Conservation (phyloP, 2,329 filamentous ascomycete genomes). For the Aspergillus melleus region DNA sequence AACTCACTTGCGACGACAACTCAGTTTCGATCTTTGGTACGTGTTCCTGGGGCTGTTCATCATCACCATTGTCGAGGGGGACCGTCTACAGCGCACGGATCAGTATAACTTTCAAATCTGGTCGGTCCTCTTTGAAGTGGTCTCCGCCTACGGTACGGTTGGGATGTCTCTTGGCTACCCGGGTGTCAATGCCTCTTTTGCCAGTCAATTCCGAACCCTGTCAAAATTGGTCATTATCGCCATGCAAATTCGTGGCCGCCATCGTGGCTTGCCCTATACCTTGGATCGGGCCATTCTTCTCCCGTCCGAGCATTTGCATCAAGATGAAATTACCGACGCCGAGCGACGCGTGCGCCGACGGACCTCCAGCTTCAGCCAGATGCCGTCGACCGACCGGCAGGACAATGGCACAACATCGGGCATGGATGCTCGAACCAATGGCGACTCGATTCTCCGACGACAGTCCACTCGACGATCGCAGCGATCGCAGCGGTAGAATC, state of each 20-base stretch:
- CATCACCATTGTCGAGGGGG: constrained; percentile 83
- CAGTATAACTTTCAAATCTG: constrained; percentile 66
- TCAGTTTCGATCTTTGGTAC: constrained; percentile 98
- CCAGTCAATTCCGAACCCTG: constrained; percentile 73
- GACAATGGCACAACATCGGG: background rate
- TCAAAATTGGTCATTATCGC: constrained; percentile 66
- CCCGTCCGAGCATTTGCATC: constrained; percentile 63
- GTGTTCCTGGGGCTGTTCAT: constrained; percentile 93
- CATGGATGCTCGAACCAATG: constrained; percentile 12
- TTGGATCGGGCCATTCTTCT: constrained; percentile 69
- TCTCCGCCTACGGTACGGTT: constrained; percentile 92
- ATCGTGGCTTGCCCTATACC: constrained; percentile 66
- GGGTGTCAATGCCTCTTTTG: constrained; percentile 74
- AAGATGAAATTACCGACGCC: constrained; percentile 58
- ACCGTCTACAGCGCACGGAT: constrained; percentile 62
- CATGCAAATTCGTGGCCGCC: constrained; percentile 66
- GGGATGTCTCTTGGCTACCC: constrained; percentile 85
- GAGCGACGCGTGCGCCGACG: constrained; percentile 45
- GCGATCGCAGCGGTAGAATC: constrained; percentile 17
- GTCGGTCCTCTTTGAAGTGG: constrained; percentile 74
- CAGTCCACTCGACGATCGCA: constrained; percentile 31
- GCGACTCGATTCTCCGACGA: constrained; percentile 26
- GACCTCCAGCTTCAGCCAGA: constrained; percentile 36
- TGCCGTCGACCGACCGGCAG: constrained; percentile 24
- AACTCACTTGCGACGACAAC: constrained; percentile 84